Conservation (phyloP, 345 rosid species). For the Lumnitzera racemosa region DNA sequence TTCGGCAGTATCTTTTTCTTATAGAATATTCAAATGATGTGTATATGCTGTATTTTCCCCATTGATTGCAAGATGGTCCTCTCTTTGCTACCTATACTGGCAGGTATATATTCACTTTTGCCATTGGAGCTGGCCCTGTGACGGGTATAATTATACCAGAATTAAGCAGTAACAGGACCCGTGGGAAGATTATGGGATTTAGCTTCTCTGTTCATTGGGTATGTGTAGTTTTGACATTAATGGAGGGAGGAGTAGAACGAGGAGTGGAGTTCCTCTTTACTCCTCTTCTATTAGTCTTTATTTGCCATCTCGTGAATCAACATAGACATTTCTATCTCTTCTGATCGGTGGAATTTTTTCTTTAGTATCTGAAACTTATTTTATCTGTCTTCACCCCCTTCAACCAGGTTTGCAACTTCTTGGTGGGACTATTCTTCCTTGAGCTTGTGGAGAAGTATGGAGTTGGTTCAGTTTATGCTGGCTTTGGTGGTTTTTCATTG, state of each 20-base stretch:
- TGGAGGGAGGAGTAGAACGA: neutral
- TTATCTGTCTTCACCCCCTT: neutral
- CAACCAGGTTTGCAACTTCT: constrained; percentile 61
- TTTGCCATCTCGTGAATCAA: neutral
- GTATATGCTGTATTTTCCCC: no score
- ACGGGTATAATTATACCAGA: constrained; percentile 73
- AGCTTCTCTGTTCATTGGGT: constrained; percentile 84
- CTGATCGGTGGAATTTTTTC: no score
- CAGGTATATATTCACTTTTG: constrained; percentile 66
- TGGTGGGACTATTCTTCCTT: constrained; percentile 73
- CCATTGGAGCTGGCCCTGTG: constrained; percentile 74
- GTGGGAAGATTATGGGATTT: constrained; percentile 71
- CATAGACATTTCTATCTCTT: no score
- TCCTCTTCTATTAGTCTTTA: neutral
- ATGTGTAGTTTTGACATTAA: neutral
- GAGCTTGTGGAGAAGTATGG: constrained; percentile 53
- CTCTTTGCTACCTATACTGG: no score
- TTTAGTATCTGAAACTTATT: neutral
- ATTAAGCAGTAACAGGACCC: constrained; percentile 57
- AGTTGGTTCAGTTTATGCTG: constrained; percentile 48
- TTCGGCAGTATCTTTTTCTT: no score
- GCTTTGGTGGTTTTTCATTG: constrained; percentile 54
- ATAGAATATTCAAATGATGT: no score
- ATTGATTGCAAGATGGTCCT: no score
- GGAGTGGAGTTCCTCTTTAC: no score